Conservation (phyloP, 495 filamentous ascomycete genomes). For the Talaromyces liani region DNA sequence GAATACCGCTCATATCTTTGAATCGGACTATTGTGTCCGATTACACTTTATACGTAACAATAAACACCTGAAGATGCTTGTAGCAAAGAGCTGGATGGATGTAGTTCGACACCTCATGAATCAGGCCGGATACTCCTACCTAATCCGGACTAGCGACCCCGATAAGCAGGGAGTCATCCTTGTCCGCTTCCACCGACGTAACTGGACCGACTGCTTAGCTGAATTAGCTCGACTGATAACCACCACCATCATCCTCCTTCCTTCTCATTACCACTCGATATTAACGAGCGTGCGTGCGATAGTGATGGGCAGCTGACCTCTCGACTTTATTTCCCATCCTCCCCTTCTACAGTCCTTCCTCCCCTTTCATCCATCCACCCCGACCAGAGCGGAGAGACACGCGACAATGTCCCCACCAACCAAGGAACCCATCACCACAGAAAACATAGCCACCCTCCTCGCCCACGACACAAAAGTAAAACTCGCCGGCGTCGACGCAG, state of each 20-base stretch:
- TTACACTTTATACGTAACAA: neutral
- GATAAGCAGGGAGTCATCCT: neutral
- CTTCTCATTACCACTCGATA: neutral
- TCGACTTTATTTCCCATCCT: neutral
- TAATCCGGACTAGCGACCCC: neutral
- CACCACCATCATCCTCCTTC: neutral
- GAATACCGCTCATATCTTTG: too few species aligned
- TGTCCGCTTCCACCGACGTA: neutral
- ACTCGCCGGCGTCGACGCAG: conserved; percentile 84
- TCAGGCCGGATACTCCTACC: neutral
- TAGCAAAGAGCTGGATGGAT: neutral
- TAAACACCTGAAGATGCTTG: neutral
- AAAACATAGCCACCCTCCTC: conserved; percentile 56
- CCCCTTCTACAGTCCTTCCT: neutral
- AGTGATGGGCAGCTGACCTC: neutral
- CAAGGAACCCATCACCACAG: conserved; percentile 41
- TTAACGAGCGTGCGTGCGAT: neutral
- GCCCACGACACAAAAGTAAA: conserved; percentile 78
- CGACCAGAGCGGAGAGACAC: neutral
- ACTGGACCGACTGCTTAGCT: neutral
- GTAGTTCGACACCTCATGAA: neutral
- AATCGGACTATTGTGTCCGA: neutral
- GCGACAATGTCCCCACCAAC: neutral
- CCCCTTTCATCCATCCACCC: too few species aligned
- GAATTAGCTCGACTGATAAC: neutral